A percentile compares a stretch with the other conserved stretches of the same genome.
Evolutionary conservation across 169 alveolate genomes (phyloP).

Genomic region (Babesia sp.): DNA sequence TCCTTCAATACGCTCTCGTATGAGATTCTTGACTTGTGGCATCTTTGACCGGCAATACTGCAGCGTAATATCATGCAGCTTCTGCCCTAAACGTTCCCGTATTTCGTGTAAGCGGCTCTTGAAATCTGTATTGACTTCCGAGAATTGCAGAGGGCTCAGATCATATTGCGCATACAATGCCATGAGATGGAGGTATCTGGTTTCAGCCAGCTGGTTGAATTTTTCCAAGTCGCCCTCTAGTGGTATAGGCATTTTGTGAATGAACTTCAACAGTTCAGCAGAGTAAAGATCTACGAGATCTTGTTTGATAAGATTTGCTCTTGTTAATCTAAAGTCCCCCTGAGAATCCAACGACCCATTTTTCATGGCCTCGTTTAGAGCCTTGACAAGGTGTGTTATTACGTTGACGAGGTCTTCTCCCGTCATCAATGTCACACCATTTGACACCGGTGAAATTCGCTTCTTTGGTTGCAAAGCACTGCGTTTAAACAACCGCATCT

Average conservation of each 20-base stretch:
- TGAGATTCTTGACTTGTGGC: background rate
- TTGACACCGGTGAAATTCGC: background rate
- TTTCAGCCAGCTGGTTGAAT: slow-evolving; percentile 10
- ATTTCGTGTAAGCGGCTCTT: slow-evolving; percentile 3
- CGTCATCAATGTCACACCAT: slow-evolving; percentile 22
- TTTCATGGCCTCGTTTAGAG: slow-evolving; percentile 18
- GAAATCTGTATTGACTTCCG: slow-evolving; percentile 1
- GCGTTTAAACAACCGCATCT: slow-evolving; percentile 6
- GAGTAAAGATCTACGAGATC: slow-evolving; percentile 47
- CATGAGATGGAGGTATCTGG: slow-evolving; percentile 17
- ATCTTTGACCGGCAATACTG: slow-evolving; percentile 28
- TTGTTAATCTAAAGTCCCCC: slow-evolving; percentile 3
- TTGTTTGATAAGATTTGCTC: slow-evolving; percentile 31
- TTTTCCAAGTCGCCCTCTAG: slow-evolving; percentile 1
- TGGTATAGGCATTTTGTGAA: slow-evolving; percentile 25
- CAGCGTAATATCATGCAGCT: slow-evolving; percentile 23
- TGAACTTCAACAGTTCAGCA: slow-evolving; percentile 20
- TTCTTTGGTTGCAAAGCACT: slow-evolving; percentile 2
- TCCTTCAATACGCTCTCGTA: slow-evolving; percentile 11
- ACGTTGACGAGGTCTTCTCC: slow-evolving; percentile 60
- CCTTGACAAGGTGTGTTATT: slow-evolving; percentile 16
- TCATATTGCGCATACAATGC: slow-evolving; percentile 28
- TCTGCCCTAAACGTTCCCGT: background rate
- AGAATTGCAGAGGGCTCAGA: background rate
- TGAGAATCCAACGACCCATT: background rate